phyloP scores from a whole-genome alignment of 768 basidiomycete species.

The Collybia sordida region DNA sequence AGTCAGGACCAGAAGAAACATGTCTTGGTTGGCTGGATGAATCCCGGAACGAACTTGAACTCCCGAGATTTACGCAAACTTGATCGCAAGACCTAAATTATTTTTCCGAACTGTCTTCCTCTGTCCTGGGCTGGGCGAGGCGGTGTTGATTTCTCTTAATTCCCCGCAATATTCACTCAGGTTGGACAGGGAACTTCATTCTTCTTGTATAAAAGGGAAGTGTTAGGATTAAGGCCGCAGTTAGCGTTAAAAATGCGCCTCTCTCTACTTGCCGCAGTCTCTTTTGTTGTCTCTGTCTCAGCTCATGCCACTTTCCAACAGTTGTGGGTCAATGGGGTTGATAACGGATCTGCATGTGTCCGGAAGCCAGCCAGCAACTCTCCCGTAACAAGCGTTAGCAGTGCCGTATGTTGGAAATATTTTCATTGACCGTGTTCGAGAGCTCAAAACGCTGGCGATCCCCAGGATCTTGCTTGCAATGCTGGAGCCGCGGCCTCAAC shows the following conservation, averaged over 20 bases:
- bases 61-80: constrained; percentile 6
- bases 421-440: not conserved
- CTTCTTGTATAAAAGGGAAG: not conserved
- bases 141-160: not conserved
- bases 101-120: not conserved
- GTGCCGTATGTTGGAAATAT: constrained; percentile 22
- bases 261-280: constrained; percentile 27
- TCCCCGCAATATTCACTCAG: constrained; percentile 1
- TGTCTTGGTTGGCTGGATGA: constrained; percentile 1
- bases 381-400: constrained; percentile 42
- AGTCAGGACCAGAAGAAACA: no score
- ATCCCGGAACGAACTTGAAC: not conserved
- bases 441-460: not conserved
- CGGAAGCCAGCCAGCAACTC: constrained; percentile 44
- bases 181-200: not conserved
- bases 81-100: not conserved
- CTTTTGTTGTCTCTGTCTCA: constrained; percentile 36
- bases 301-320: constrained; percentile 57
- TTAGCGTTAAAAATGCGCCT: constrained; percentile 24
- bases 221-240: not conserved
- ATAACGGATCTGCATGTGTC: constrained; percentile 46
- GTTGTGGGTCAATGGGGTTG: constrained; percentile 50
- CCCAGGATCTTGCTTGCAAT: constrained; percentile 51
- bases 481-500: constrained; percentile 27
- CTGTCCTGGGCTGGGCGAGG: not conserved